Conservation (phyloP, 805 yeast genomes). For the Nakazawaea ambrosiae region DNA sequence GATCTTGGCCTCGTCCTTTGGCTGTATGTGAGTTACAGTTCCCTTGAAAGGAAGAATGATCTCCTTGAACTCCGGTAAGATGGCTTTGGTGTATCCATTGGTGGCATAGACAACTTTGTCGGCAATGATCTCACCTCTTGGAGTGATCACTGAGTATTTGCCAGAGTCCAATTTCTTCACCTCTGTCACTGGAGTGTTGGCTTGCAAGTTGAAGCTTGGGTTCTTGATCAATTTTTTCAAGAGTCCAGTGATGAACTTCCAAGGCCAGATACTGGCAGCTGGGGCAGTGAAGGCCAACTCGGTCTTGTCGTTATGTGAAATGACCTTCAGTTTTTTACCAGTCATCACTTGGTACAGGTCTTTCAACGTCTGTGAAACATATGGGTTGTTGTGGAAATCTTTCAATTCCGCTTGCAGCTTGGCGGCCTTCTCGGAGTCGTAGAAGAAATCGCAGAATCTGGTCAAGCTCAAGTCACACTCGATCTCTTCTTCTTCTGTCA, state of each 20-base stretch:
- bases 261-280: conserved; percentile 39
- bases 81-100: conserved; percentile 20
- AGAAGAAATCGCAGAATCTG: conserved; percentile 21
- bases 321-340: conserved; percentile 23
- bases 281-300: conserved; percentile 28
- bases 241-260: conserved; percentile 29
- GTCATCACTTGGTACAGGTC: conserved; percentile 22
- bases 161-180: conserved; percentile 20
- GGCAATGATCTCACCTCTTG: conserved; percentile 23
- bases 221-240: conserved; percentile 23
- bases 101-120: conserved; percentile 28
- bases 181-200: conserved; percentile 31
- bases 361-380: conserved; percentile 21
- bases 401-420: conserved; percentile 12
- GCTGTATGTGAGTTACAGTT: conserved; percentile 18
- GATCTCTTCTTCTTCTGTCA: conserved; percentile 20
- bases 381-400: conserved; percentile 22
- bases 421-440: conserved; percentile 5
- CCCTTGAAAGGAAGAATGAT: conserved; percentile 23
- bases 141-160: conserved; percentile 24
- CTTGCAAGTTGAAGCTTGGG: conserved; percentile 31
- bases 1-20: conserved; percentile 13
- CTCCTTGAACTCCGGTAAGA: conserved; percentile 16
- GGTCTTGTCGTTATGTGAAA: conserved; percentile 22
- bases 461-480: conserved; percentile 25